phyloP scores from a whole-genome alignment of 108 stramenopile genomes.

The Phaeodactylum tricornutum region DNA sequence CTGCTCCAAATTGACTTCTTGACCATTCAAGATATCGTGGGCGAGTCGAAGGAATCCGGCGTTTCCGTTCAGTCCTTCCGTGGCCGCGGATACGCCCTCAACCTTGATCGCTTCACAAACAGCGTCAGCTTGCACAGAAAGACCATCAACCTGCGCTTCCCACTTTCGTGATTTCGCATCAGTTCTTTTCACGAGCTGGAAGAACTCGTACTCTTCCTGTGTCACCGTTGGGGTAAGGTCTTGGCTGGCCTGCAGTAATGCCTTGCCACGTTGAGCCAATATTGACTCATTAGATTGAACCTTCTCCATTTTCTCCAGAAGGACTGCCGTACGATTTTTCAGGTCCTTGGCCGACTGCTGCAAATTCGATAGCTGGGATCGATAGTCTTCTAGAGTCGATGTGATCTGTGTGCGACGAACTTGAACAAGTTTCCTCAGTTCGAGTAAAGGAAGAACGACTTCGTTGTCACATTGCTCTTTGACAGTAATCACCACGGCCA shows the following conservation, averaged over 20 bases:
- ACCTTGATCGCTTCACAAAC: too few species aligned
- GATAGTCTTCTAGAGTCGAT: conserved; percentile 34
- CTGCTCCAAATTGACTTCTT: too few species aligned
- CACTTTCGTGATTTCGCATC: neutral
- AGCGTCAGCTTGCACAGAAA: too few species aligned
- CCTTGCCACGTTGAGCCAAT: conserved; percentile 50
- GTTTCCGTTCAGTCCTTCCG: too few species aligned
- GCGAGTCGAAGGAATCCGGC: too few species aligned
- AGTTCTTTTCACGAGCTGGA: conserved; percentile 16
- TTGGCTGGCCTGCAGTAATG: conserved; percentile 39
- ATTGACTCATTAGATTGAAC: conserved; percentile 27
- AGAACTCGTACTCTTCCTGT: conserved; percentile 59
- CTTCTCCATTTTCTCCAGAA: conserved; percentile 25
- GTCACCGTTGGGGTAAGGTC: conserved; percentile 60
- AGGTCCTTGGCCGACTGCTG: conserved; percentile 25
- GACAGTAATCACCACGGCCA: conserved; percentile 50
- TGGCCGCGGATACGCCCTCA: too few species aligned
- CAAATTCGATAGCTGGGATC: conserved; percentile 29
- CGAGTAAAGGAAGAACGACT: conserved; percentile 51
- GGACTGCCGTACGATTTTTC: conserved; percentile 19
- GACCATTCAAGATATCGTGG: too few species aligned
- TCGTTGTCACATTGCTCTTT: conserved; percentile 52
- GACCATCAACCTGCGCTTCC: too few species aligned
- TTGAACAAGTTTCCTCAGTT: conserved; percentile 41
- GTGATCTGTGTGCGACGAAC: conserved; percentile 27